phyloP scores from a whole-genome alignment of 441 rosid species.

The Arabidopsis lyrata region DNA sequence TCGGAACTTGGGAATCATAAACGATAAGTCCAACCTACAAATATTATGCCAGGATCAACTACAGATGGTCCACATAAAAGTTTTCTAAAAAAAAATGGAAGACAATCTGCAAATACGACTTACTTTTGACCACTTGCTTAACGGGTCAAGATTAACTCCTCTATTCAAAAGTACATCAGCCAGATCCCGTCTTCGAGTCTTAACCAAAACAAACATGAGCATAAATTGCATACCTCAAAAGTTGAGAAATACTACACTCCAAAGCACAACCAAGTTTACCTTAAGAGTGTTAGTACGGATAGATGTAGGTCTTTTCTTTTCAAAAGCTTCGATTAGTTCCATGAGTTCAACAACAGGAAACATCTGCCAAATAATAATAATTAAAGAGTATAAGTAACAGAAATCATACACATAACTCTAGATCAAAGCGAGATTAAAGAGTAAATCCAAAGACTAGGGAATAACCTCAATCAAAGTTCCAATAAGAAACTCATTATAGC shows the following conservation, averaged over 20 bases:
- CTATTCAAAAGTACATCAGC: constrained; percentile 94
- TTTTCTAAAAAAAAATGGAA: not conserved
- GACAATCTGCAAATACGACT: constrained; percentile 33
- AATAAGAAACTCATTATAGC: constrained; percentile 89
- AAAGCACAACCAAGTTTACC: constrained; percentile 50
- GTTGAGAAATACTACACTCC: constrained; percentile 1
- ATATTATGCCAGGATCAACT: constrained; percentile 4
- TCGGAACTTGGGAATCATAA: constrained; percentile 93
- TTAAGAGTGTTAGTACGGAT: constrained; percentile 89
- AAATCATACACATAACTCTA: not conserved
- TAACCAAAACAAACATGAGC: constrained; percentile 39
- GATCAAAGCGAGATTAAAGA: constrained; percentile 20
- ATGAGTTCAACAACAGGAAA: constrained; percentile 91
- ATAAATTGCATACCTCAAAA: constrained; percentile 10
- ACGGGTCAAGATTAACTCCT: constrained; percentile 92
- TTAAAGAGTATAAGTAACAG: constrained; percentile 3
- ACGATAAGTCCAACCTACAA: constrained; percentile 90
- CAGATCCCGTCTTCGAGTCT: constrained; percentile 90
- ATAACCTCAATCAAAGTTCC: constrained; percentile 84
- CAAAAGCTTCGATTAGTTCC: constrained; percentile 90
- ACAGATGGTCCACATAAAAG: constrained; percentile 26
- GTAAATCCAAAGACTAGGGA: constrained; percentile 2
- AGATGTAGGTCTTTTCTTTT: constrained; percentile 91
- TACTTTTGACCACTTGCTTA: constrained; percentile 98
- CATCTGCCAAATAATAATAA: constrained; percentile 62